Percentiles rank a stretch among this genome's conserved stretches.
These are phyloP conservation scores for Blastomyces percursus DNA, from an alignment of 2,329 filamentous ascomycete genomes.

Conservation along the genomic window DNA sequence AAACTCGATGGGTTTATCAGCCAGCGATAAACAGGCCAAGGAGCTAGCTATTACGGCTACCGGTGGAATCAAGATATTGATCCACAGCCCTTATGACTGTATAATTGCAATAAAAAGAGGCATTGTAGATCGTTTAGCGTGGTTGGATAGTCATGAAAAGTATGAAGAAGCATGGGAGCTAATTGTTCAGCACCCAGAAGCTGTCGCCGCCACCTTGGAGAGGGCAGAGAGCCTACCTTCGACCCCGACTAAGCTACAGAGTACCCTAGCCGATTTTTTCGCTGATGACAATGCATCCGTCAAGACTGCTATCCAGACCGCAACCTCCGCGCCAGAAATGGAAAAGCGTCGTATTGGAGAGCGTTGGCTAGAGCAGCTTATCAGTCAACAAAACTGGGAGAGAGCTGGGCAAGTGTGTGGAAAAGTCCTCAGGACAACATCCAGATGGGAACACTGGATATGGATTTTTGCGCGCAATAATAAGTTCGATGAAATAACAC, in stretches of 20 bases:
- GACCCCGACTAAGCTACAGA: slow-evolving; percentile 25
- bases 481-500: slow-evolving; percentile 80
- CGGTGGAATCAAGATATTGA: slow-evolving; percentile 69
- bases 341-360: slow-evolving; percentile 90
- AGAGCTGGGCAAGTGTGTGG: slow-evolving; percentile 70
- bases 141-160: slow-evolving; percentile 70
- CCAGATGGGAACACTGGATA: slow-evolving; percentile 91
- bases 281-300: slow-evolving; percentile 46
- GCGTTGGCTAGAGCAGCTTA: slow-evolving; percentile 79
- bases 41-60: slow-evolving; percentile 40
- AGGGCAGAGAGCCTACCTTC: slow-evolving; percentile 24
- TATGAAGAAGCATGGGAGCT: slow-evolving; percentile 84
- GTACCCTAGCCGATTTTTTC: slow-evolving; percentile 56
- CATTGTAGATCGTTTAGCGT: slow-evolving; percentile 70
- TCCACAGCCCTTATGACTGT: slow-evolving; percentile 94
- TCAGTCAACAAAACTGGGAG: slow-evolving; percentile 62
- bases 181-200: slow-evolving; percentile 75
- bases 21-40: slow-evolving; percentile 27
- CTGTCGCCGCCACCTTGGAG: slow-evolving; percentile 34
- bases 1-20: slow-evolving; percentile 44
- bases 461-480: slow-evolving; percentile 80
- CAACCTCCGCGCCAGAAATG: slow-evolving; percentile 58
- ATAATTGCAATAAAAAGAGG: slow-evolving; percentile 85
- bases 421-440: slow-evolving; percentile 66
- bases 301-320: background rate